A percentile compares a stretch with the other conserved stretches of the same genome.
These are phyloP conservation scores for Brachypodium distachyon DNA, from an alignment of 202 grass and related monocot species.

Conservation along the genomic window DNA sequence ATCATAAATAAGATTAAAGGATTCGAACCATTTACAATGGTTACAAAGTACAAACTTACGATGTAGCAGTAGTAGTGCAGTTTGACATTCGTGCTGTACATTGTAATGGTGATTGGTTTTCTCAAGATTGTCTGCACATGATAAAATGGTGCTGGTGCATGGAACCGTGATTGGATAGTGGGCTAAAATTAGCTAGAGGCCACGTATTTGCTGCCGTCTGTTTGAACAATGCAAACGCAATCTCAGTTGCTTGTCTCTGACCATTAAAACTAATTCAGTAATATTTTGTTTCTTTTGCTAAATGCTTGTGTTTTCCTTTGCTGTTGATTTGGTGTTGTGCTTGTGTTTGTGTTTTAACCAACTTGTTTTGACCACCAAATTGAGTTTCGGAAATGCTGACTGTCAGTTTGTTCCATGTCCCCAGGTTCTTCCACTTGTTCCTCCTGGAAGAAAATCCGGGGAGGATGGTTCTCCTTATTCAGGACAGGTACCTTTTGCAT, in stretches of 20 bases:
- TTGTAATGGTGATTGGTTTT: neutral
- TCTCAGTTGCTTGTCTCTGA: neutral
- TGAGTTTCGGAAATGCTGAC: neutral
- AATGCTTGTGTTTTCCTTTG: neutral
- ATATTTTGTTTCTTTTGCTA: neutral
- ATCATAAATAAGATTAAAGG: neutral
- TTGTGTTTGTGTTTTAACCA: neutral
- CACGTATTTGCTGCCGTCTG: neutral
- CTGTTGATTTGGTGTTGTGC: neutral
- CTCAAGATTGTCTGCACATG: neutral
- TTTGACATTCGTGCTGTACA: neutral
- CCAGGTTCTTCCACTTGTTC: constrained; percentile 92
- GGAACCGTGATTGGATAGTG: neutral
- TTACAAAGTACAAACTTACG: neutral
- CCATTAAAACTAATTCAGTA: neutral
- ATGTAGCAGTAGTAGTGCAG: neutral
- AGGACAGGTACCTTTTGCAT: constrained; percentile 60
- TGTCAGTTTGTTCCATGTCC: constrained; percentile 1
- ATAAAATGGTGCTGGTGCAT: neutral
- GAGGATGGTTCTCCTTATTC: constrained; percentile 96
- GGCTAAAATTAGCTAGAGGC: neutral
- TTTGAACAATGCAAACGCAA: neutral
- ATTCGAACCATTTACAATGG: neutral
- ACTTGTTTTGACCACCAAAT: neutral
- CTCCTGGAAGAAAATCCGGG: constrained; percentile 70